A percentile compares a stretch with the other conserved stretches of the same genome.
phyloP scores from a whole-genome alignment of 108 stramenopile genomes.

The Craspedostauros australis region DNA sequence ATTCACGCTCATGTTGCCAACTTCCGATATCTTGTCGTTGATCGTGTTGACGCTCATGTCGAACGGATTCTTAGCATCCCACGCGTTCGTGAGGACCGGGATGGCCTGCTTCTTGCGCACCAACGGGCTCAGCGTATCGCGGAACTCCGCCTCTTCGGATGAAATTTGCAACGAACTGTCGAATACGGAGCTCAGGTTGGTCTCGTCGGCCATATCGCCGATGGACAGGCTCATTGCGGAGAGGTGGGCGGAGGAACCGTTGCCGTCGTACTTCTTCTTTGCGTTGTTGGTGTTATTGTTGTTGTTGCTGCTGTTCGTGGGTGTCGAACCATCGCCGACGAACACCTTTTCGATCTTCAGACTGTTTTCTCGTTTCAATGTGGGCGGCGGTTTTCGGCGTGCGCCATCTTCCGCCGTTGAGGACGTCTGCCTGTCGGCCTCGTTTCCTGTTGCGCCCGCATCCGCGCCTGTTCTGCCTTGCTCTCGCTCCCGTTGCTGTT shows the following conservation, averaged over 20 bases:
- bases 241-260: slow-evolving; percentile 16
- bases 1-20: slow-evolving; percentile 12
- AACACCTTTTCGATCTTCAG: slow-evolving; percentile 33
- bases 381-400: slow-evolving; percentile 12
- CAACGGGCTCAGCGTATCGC: neutral
- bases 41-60: slow-evolving; percentile 31
- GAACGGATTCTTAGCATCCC: slow-evolving; percentile 7
- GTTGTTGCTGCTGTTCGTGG: slow-evolving; percentile 1
- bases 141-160: neutral
- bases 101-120: slow-evolving; percentile 8
- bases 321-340: neutral
- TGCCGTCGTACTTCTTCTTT: slow-evolving; percentile 22
- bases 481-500: neutral
- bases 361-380: slow-evolving; percentile 21
- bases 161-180: slow-evolving; percentile 32
- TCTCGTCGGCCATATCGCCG: slow-evolving; percentile 30
- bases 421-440: neutral
- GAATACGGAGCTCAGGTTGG: slow-evolving; percentile 39
- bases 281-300: no score
- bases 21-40: slow-evolving; percentile 11
- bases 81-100: neutral
- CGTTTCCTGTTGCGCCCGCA: neutral
- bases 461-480: neutral
- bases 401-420: slow-evolving; percentile 4
- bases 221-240: slow-evolving; percentile 45